phyloP scores from a whole-genome alignment of 1,284 basidiomycete species.

The Cronartium quercuum region DNA sequence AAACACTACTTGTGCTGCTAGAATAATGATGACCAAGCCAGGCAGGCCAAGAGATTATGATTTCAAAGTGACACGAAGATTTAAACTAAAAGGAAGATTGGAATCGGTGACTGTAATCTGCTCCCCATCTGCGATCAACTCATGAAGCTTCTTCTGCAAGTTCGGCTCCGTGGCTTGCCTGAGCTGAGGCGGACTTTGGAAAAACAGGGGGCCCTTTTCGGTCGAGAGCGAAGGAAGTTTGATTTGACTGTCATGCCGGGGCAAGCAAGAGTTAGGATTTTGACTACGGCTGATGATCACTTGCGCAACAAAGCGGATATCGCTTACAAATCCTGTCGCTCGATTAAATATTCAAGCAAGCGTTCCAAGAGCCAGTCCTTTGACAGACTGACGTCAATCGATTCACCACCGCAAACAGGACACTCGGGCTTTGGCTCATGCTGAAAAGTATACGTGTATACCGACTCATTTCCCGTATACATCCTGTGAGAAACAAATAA shows the following conservation, averaged over 20 bases:
- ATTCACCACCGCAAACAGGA: constrained; percentile 92
- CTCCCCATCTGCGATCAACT: constrained; percentile 66
- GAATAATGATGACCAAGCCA: too few relatives aligned
- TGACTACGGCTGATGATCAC: neutral
- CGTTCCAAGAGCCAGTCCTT: constrained; percentile 70
- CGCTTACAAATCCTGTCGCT: constrained; percentile 77
- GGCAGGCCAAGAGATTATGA: too few relatives aligned
- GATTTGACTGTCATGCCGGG: constrained; percentile 63
- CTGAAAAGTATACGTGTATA: constrained; percentile 97
- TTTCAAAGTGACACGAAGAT: constrained; percentile 53
- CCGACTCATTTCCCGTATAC: constrained; percentile 81
- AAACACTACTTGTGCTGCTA: too few relatives aligned
- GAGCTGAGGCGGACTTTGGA: constrained; percentile 83
- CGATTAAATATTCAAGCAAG: constrained; percentile 74
- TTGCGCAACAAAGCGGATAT: neutral
- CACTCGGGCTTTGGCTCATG: constrained; percentile 88
- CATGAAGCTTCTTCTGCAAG: constrained; percentile 72
- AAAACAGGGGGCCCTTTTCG: constrained; percentile 66
- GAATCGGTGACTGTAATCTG: constrained; percentile 82
- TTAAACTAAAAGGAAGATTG: constrained; percentile 76
- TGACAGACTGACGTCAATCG: constrained; percentile 63
- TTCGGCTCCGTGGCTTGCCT: constrained; percentile 81
- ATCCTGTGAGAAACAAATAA: constrained; percentile 42
- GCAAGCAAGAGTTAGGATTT: neutral
- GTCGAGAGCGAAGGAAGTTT: constrained; percentile 80